Evolutionary conservation across 2,329 filamentous ascomycete genomes (phyloP), one percentile per base, ranked within the genome.

Genomic region (Neophaeococcomyces mojaviensis): DNA sequence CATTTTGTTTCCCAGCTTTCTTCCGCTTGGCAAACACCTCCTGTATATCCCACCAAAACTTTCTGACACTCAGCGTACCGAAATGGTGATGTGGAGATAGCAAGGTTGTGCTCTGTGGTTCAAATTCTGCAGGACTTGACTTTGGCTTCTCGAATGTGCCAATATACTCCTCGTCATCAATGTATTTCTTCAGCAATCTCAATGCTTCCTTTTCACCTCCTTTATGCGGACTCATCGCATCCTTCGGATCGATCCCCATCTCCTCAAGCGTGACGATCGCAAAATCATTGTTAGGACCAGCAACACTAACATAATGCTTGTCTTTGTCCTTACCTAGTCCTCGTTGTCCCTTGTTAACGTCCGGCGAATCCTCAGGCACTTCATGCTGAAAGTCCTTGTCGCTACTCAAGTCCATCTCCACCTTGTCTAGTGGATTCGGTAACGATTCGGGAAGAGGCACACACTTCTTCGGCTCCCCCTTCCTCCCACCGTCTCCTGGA

Each of bases 121-220:
- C 74, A 55, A 88, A 87, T 2, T 77, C 81, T 2, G 85, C 83
- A 0, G 85, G 85, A 30, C 80, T 85, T 0, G 84, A 87, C 47
- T 81, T 79, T 1, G 85, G 84, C 61, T 89, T 89, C 58, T 81
- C 76, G 57, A 89, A 89, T 0, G 79, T 86, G 1, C 81, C 82
- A 0, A 79, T 80, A 59, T 86, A 88, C 44, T 77, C 71, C 48
- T 77, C 71, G 50, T 88, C 68, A 2, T 70, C 65, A 48, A 85
- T 72, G 26, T 86, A 77, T 3, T 72, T 64, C 7, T 74, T 68
- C 1, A 89, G 71, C 24, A 68, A 67, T 50, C 71, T 60, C 3
- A 88, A 64, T 0, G 83, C 83, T 1, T 74, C 57, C 1, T 71
- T 79, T 63, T 89, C 85, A n/a, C 85, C 84, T 22, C 85, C 85